phyloP scores from a whole-genome alignment of 345 rosid genomes.

The Populus alba region DNA sequence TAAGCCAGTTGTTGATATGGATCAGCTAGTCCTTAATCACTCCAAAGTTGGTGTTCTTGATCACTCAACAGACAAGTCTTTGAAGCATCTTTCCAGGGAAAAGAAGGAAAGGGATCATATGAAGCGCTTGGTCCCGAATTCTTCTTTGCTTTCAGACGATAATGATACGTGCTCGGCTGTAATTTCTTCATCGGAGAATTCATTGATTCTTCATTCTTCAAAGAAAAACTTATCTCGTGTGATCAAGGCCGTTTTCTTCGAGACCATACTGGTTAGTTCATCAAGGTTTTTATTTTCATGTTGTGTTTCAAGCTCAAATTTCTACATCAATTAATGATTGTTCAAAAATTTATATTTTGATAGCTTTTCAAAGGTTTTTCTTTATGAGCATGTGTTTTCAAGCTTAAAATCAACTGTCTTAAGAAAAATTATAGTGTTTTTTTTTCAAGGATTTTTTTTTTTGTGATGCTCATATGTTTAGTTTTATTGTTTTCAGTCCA shows the following conservation, averaged over 20 bases:
- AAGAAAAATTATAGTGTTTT: too few relatives aligned
- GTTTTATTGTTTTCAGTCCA: conserved; percentile 16
- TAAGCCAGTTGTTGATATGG: conserved; percentile 39
- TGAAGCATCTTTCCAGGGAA: background rate
- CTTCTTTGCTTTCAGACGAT: background rate
- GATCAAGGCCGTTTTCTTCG: conserved; percentile 38
- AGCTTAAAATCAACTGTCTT: background rate
- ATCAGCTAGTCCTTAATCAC: conserved; percentile 22
- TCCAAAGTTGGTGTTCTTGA: background rate
- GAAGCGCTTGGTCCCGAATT: background rate
- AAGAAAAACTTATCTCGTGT: conserved; percentile 31
- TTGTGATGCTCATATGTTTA: background rate
- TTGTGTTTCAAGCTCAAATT: background rate
- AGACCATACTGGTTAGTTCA: conserved; percentile 34
- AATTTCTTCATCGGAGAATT: conserved; percentile 3
- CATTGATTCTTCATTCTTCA: conserved; percentile 10
- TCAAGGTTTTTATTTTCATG: background rate
- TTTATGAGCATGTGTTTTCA: background rate
- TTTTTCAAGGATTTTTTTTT: background rate
- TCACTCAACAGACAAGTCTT: background rate
- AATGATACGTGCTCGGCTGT: background rate
- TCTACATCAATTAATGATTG: background rate
- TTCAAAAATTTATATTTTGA: background rate
- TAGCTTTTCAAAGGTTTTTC: background rate
- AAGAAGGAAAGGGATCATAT: background rate